Evolutionary conservation across 2,329 filamentous ascomycete genomes (phyloP).

Genomic region (Calycina herbarum): DNA sequence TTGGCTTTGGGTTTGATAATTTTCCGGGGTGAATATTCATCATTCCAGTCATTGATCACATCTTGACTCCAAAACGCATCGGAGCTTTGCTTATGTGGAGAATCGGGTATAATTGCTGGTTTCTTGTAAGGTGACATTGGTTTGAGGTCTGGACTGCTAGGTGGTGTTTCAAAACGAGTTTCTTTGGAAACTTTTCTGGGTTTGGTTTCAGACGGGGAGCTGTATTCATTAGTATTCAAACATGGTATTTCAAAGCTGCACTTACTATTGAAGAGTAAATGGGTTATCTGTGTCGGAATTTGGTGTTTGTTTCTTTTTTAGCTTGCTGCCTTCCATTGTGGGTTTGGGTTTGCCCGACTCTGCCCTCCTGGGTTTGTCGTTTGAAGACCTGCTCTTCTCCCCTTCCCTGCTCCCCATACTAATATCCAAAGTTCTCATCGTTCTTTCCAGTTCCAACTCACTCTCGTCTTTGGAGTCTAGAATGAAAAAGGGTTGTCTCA

Average conservation of each 20-base stretch:
- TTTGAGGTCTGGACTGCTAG: conserved; percentile 30
- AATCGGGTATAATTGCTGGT: conserved; percentile 48
- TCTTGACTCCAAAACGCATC: conserved; percentile 62
- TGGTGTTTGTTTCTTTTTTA: conserved; percentile 7
- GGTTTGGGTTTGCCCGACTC: neutral
- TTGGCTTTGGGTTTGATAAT: conserved; percentile 36
- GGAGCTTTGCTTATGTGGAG: conserved; percentile 53
- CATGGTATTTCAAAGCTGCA: neutral
- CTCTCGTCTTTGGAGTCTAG: neutral
- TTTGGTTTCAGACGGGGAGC: conserved; percentile 29
- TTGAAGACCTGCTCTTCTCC: neutral
- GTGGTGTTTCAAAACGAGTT: conserved; percentile 31
- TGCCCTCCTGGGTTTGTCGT: neutral
- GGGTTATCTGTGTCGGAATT: conserved; percentile 29
- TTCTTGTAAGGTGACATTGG: conserved; percentile 34
- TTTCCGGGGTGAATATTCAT: conserved; percentile 57
- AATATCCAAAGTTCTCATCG: neutral
- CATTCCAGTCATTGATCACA: conserved; percentile 63
- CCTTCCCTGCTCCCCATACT: neutral
- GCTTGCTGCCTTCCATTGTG: conserved; percentile 4
- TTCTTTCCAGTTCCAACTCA: neutral
- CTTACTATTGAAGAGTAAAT: conserved; percentile 29
- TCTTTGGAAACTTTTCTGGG: conserved; percentile 26
- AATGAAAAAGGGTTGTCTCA: neutral
- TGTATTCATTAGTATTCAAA: conserved; percentile 17